phyloP scores from a whole-genome alignment of 805 yeast genomes.

The Kuraishia cidri region DNA sequence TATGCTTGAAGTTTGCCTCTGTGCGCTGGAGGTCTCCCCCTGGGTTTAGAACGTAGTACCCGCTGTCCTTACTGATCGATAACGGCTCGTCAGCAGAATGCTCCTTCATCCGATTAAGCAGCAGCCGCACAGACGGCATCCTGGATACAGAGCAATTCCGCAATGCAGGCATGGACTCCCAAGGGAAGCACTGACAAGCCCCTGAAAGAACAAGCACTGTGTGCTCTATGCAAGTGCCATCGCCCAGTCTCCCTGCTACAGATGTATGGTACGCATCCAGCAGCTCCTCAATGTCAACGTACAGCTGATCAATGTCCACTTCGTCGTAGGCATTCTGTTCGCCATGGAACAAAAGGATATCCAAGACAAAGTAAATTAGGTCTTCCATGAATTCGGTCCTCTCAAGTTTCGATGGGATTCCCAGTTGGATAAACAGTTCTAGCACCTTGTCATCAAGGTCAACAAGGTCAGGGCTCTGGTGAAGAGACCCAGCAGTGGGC shows the following conservation, averaged over 20 bases:
- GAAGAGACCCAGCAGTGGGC: too few species aligned
- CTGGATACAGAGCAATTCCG: conserved; percentile 53
- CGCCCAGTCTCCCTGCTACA: neutral
- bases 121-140: conserved; percentile 54
- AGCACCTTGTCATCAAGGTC: conserved; percentile 36
- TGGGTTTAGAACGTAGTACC: conserved; percentile 73
- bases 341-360: conserved; percentile 53
- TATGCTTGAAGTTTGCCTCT: conserved; percentile 41
- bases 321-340: conserved; percentile 59
- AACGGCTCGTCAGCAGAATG: conserved; percentile 6
- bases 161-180: conserved; percentile 74
- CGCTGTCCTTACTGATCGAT: conserved; percentile 12
- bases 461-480: conserved; percentile 4
- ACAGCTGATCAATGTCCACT: conserved; percentile 47
- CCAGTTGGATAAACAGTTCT: conserved; percentile 40
- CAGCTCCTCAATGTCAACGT: conserved; percentile 39
- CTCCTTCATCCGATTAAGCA: conserved; percentile 26
- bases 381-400: conserved; percentile 45
- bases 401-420: conserved; percentile 21
- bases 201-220: conserved; percentile 64
- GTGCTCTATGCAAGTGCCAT: conserved; percentile 29
- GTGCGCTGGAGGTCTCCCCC: conserved; percentile 68
- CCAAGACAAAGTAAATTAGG: conserved; percentile 52
- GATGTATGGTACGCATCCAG: conserved; percentile 24
- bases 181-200: conserved; percentile 65